These are phyloP conservation scores for Escovopsis sp. DNA, from an alignment of 2,329 filamentous ascomycete species.

Conservation along the genomic window DNA sequence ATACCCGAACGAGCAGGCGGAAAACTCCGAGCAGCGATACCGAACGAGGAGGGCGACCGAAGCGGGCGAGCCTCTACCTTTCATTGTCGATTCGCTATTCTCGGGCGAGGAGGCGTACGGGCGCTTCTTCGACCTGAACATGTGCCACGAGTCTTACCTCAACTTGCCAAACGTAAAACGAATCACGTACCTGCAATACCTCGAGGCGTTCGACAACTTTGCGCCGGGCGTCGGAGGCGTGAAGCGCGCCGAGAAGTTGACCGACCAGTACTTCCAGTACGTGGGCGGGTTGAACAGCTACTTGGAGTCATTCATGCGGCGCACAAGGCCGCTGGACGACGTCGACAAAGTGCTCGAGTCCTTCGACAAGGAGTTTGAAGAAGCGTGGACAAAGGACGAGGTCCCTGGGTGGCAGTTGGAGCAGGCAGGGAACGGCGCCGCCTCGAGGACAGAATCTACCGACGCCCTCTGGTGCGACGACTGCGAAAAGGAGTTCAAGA, in stretches of 20 bases:
- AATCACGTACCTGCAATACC: slow-evolving; percentile 79
- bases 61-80: slow-evolving; percentile 46
- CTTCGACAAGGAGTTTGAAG: slow-evolving; percentile 75
- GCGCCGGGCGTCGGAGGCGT: slow-evolving; percentile 56
- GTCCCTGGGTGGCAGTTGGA: slow-evolving; percentile 65
- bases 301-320: slow-evolving; percentile 74
- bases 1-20: slow-evolving; percentile 88
- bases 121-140: slow-evolving; percentile 79
- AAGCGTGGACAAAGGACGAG: slow-evolving; percentile 66
- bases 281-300: slow-evolving; percentile 68
- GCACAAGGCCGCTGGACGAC: slow-evolving; percentile 75
- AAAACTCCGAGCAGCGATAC: slow-evolving; percentile 90
- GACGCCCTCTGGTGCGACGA: slow-evolving; percentile 79
- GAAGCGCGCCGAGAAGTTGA: slow-evolving; percentile 72
- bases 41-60: slow-evolving; percentile 50
- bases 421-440: slow-evolving; percentile 16
- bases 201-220: slow-evolving; percentile 84
- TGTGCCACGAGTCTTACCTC: slow-evolving; percentile 72
- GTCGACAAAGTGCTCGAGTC: slow-evolving; percentile 59
- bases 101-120: slow-evolving; percentile 91
- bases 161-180: slow-evolving; percentile 81
- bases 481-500: slow-evolving; percentile 90
- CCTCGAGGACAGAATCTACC: slow-evolving; percentile 19
- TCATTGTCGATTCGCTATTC: slow-evolving; percentile 79
- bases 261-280: slow-evolving; percentile 85